A percentile compares a stretch with the other conserved stretches of the same genome.
Evolutionary conservation across 2,329 filamentous ascomycete species (phyloP).

Genomic region (Trichoderma koningii): DNA sequence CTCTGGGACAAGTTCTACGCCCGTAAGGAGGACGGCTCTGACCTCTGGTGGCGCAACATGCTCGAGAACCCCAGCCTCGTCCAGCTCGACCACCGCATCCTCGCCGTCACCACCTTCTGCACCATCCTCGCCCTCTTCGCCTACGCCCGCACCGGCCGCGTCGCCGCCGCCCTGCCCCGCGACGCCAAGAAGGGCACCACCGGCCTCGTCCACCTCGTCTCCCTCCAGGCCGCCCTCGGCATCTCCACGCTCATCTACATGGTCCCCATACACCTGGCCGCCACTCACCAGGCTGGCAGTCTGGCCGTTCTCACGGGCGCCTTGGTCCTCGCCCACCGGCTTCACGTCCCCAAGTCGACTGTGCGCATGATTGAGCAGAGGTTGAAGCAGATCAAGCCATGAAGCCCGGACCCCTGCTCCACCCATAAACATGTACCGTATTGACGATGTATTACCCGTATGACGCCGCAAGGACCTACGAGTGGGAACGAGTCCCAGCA

Average conservation of each 20-base stretch:
- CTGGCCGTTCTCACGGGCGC: slow-evolving; percentile 82
- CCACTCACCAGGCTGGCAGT: slow-evolving; percentile 89
- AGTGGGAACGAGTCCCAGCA: background rate
- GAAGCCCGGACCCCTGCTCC: background rate
- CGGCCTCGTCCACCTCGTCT: slow-evolving; percentile 81
- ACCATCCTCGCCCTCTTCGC: slow-evolving; percentile 76
- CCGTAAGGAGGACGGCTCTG: slow-evolving; percentile 72
- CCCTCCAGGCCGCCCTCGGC: slow-evolving; percentile 79
- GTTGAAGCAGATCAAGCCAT: slow-evolving; percentile 40
- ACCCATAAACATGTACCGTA: background rate
- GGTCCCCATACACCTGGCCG: slow-evolving; percentile 84
- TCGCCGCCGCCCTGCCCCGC: slow-evolving; percentile 61
- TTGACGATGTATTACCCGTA: slow-evolving; percentile 6
- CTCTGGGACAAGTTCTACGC: slow-evolving; percentile 86
- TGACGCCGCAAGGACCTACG: background rate
- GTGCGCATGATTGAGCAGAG: slow-evolving; percentile 60
- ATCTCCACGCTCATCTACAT: slow-evolving; percentile 93
- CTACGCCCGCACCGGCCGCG: slow-evolving; percentile 70
- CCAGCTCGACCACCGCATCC: slow-evolving; percentile 90
- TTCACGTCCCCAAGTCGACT: slow-evolving; percentile 71
- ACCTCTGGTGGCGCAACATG: slow-evolving; percentile 96
- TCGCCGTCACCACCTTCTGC: slow-evolving; percentile 86
- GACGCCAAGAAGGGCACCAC: slow-evolving; percentile 68
- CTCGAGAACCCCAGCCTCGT: slow-evolving; percentile 95
- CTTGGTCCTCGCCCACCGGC: slow-evolving; percentile 74